Conservation (phyloP, 2,329 filamentous ascomycete genomes). For the Pseudopyrenochaeta lycopersici region DNA sequence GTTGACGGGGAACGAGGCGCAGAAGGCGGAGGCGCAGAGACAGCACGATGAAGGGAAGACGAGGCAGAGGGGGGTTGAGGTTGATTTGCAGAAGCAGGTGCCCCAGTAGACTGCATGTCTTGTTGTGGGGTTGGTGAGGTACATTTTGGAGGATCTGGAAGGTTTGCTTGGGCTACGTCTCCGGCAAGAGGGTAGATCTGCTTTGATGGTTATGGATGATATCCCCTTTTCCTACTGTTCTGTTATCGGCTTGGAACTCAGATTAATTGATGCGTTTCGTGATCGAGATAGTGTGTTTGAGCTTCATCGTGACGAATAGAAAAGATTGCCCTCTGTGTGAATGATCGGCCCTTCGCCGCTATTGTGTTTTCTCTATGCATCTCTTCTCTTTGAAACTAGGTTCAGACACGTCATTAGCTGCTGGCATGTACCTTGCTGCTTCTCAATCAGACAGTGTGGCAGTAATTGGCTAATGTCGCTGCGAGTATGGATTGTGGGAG, state of each 20-base stretch:
- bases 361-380: too few relatives aligned
- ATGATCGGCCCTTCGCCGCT: too few relatives aligned
- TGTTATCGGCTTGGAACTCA: background rate
- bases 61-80: constrained; percentile 80
- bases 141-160: too few relatives aligned
- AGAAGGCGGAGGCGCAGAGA: constrained; percentile 71
- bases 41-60: constrained; percentile 86
- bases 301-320: too few relatives aligned
- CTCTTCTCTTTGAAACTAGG: too few relatives aligned
- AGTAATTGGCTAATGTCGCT: too few relatives aligned
- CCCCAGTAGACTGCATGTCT: constrained; percentile 23
- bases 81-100: constrained; percentile 77
- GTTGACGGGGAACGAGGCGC: constrained; percentile 73
- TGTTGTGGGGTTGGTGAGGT: background rate
- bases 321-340: too few relatives aligned
- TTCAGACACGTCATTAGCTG: too few relatives aligned
- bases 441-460: too few relatives aligned
- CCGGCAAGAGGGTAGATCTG: background rate
- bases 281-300: too few relatives aligned
- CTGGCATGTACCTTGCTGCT: too few relatives aligned
- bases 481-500: too few relatives aligned
- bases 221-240: constrained; percentile 20
- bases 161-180: background rate
- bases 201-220: constrained; percentile 16
- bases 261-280: background rate